These are phyloP conservation scores for Pleurostoma richardsiae DNA, from an alignment of 2,329 filamentous ascomycete genomes.

Conservation along the genomic window DNA sequence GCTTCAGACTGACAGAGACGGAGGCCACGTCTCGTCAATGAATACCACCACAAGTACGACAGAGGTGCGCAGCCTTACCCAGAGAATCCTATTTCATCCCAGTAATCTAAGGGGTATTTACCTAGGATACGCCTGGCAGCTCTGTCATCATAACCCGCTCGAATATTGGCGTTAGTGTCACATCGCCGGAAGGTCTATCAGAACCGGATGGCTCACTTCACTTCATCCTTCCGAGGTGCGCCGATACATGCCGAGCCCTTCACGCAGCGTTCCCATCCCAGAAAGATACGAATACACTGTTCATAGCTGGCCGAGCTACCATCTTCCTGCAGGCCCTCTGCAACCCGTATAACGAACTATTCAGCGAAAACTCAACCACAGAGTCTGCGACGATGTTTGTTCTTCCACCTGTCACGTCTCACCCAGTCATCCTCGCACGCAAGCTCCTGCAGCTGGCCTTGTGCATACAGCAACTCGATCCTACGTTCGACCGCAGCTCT, in stretches of 20 bases:
- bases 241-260: not conserved
- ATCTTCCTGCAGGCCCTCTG: not conserved
- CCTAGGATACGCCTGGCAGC: not conserved
- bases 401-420: not conserved
- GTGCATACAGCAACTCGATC: slow-evolving; percentile 10
- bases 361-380: not conserved
- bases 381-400: not conserved
- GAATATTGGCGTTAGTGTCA: not conserved
- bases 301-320: not conserved
- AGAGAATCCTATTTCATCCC: not conserved
- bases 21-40: too few species aligned
- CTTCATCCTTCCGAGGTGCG: not conserved
- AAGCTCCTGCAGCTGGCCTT: slow-evolving; percentile 8
- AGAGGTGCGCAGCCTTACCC: not conserved
- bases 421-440: slow-evolving; percentile 6
- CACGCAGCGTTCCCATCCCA: slow-evolving; percentile 2
- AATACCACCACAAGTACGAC: not conserved
- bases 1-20: not conserved
- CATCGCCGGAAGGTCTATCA: not conserved
- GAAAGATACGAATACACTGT: slow-evolving; percentile 19
- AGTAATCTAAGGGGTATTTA: not conserved
- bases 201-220: not conserved
- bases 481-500: slow-evolving; percentile 11
- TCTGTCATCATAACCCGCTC: not conserved
- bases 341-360: not conserved